Evolutionary conservation across 495 filamentous ascomycete species (phyloP), one percentile per base, ranked within the genome.

Genomic region (Sordaria brevicollis): DNA sequence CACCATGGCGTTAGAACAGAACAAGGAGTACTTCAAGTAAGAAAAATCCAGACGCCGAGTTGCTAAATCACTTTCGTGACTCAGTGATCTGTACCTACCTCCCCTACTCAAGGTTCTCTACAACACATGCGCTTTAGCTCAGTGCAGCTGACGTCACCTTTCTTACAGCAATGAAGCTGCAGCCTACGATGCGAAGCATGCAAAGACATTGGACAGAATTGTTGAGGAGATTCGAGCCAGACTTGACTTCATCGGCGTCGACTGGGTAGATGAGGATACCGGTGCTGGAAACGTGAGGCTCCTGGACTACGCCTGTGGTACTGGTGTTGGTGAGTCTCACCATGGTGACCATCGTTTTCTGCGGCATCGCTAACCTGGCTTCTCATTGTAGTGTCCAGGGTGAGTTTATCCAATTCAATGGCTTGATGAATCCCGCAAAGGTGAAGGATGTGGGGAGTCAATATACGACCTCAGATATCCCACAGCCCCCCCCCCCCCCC

Each of bases 241-340:
- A 31, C 82, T 87, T 15, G 82, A 84, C 36, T 93, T 90, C 83
- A 85, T 91, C 68, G 88, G 86, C 25, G 83, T 88, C 21, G 82
- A 84, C 69, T 89, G 87, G 85, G 80, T 76, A 15, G 70, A 73
- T 21, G 75, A 74, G 6, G 77, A 79, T 21, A 74, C 74, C 29
- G 72, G 73, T 35, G 69, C 72, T 1, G 73, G 70, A 29, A 84
- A 83, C 35, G 80, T 91, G 54, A 82, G 84, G 36, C 74, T 92
- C 66, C 80, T 94, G 10, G 91, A 94, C 72, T 94, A 93, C 78
- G 91, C 91, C 62, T 92, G 89, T 70, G 91, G 91, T 4, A 88
- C 90, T 19, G 91, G 91, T 5, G 68, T 83, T 71, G 82, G 92
- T 71, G 67, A 49, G 75, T 72, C 17, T 39, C 11, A 29, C 6